These are phyloP conservation scores for Podospora comata DNA, from an alignment of 495 filamentous ascomycete species.

Conservation along the genomic window DNA sequence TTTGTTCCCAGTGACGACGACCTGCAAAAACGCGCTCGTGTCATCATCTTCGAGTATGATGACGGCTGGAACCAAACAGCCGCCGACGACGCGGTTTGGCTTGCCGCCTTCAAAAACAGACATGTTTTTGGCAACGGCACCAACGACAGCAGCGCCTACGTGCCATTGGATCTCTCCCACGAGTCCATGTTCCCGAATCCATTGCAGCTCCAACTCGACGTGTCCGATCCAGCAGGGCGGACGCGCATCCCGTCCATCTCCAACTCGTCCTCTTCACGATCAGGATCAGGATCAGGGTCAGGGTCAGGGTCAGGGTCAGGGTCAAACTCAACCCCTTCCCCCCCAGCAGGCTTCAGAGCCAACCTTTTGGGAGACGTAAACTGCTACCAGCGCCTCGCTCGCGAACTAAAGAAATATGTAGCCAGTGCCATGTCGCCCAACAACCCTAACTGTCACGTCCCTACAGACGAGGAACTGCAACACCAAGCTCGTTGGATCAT, in stretches of 20 bases:
- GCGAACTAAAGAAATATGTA: conserved; percentile 49
- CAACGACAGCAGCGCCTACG: conserved; percentile 12
- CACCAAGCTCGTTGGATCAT: conserved; percentile 56
- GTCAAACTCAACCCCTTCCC: neutral
- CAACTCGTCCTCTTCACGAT: neutral
- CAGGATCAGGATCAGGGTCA: neutral
- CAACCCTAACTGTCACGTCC: conserved; percentile 52
- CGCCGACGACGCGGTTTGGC: conserved; percentile 62
- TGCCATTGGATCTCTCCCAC: conserved; percentile 19
- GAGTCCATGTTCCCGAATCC: neutral
- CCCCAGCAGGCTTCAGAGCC: neutral
- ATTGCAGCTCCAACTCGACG: neutral
- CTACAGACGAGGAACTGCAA: conserved; percentile 52
- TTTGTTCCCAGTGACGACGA: conserved; percentile 54
- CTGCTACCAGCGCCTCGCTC: conserved; percentile 50
- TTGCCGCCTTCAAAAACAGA: conserved; percentile 46
- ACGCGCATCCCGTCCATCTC: neutral
- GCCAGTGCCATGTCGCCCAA: conserved; percentile 48
- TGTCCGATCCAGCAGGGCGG: neutral
- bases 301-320: neutral
- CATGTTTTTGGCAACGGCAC: conserved; percentile 27
- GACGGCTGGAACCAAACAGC: conserved; percentile 72
- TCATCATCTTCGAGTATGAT: conserved; percentile 61
- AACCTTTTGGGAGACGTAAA: conserved; percentile 48
- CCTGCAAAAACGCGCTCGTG: conserved; percentile 60